Conservation (phyloP, 176 grass and related monocot genomes). For the Coix lacrymajobi region DNA sequence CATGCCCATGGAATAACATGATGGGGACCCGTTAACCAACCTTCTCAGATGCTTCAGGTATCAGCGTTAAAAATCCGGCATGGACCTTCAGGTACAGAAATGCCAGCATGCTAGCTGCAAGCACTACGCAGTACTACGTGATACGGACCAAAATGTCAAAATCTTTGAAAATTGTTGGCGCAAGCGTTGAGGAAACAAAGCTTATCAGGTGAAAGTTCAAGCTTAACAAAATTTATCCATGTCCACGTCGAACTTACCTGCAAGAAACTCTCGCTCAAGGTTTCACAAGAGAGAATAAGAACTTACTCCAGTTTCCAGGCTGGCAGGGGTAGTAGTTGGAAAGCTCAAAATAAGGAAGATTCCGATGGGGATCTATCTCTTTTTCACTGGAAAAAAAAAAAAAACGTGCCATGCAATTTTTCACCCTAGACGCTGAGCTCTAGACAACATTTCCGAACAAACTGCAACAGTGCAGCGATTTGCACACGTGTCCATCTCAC, state of each 20-base stretch:
- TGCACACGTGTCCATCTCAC: background rate
- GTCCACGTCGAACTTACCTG: constrained; percentile 30
- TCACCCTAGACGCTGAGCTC: background rate
- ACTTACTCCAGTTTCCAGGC: background rate
- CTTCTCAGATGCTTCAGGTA: background rate
- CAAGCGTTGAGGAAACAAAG: background rate
- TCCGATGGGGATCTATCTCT: background rate
- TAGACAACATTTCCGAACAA: background rate
- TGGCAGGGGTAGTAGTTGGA: background rate
- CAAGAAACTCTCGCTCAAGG: constrained; percentile 20
- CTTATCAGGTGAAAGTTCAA: background rate
- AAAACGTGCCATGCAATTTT: background rate
- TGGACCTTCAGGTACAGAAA: background rate
- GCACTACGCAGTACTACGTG: background rate
- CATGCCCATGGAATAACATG: background rate
- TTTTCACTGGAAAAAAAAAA: background rate
- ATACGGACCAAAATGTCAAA: background rate
- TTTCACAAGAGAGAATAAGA: constrained; percentile 1
- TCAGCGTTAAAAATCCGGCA: background rate
- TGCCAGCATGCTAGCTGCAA: background rate
- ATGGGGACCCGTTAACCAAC: background rate
- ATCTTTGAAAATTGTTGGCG: background rate
- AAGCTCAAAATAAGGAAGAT: constrained; percentile 1
- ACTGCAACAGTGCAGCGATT: background rate
- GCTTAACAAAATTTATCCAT: background rate